Conservation (phyloP, 2,329 filamentous ascomycete species). For the Leptodontidium sp. region DNA sequence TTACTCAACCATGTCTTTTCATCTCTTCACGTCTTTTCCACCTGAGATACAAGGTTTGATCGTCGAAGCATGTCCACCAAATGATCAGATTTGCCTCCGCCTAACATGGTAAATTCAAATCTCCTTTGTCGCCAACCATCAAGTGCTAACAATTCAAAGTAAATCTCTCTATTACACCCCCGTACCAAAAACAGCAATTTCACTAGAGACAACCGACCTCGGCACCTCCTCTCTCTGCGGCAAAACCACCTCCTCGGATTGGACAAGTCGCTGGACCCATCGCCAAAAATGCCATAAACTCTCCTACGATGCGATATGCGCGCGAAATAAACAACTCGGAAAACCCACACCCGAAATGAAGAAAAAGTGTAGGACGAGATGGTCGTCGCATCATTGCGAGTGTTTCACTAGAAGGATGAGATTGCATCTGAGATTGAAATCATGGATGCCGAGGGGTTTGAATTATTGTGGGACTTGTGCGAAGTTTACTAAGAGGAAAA, state of each 20-base stretch:
- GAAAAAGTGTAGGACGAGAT: constrained; percentile 28
- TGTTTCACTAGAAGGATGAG: constrained; percentile 29
- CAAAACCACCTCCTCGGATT: background rate
- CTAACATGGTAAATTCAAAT: constrained; percentile 40
- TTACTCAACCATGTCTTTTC: constrained; percentile 27
- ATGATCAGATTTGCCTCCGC: constrained; percentile 40
- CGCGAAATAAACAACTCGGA: constrained; percentile 17
- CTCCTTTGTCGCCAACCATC: no score
- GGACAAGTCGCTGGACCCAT: constrained; percentile 17
- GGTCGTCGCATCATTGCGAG: constrained; percentile 35
- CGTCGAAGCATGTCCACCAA: constrained; percentile 37
- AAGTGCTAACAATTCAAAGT: constrained; percentile 3
- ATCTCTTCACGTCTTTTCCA: constrained; percentile 39
- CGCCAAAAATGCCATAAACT: constrained; percentile 33
- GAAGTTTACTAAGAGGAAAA: constrained; percentile 40
- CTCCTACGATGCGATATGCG: constrained; percentile 21
- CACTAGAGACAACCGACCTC: constrained; percentile 23
- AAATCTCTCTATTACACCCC: constrained; percentile 39
- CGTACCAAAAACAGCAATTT: constrained; percentile 13
- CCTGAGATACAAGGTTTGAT: constrained; percentile 41
- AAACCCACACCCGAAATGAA: constrained; percentile 21
- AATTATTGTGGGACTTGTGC: constrained; percentile 40
- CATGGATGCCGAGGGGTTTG: constrained; percentile 39
- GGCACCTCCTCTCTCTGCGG: constrained; percentile 30
- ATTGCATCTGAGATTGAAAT: constrained; percentile 35